Base-by-base conservation (phyloP, 2,329 filamentous ascomycete genomes). In the Gliomastix tumulicola region DNA sequence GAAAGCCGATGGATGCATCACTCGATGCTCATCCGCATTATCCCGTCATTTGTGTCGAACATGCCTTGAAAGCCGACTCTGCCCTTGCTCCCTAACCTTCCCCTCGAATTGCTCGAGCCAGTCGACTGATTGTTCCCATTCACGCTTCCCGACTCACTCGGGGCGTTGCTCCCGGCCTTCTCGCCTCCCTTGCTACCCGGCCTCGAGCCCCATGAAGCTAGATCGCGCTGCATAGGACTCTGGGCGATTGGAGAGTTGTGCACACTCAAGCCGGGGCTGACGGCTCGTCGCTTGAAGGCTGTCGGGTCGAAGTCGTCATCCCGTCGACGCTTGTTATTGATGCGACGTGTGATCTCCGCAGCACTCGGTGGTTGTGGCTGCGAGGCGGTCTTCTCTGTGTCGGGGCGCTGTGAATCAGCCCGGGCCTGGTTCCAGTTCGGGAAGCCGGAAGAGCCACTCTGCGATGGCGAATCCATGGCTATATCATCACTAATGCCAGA, bases 1-100 rank as follows among this genome's bases (percentile, higher is more conserved):
- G n/a, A n/a, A n/a, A n/a, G n/a, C n/a, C n/a, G n/a, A n/a, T n/a
- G n/a, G n/a, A n/a, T n/a, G n/a, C n/a, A n/a, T 41, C 65, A 95
- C 58, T 96, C 89, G 51, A 96, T 95, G 59, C 86, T 95, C 85
- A 97, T 92, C 50, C 90, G 88, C 83, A 95, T 95, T 45, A 96
- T 71, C 3, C 88, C 86, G 57, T 96, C 90, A 55, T 88, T 88
- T n/a, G 90, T 90, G 60, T 96, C 90, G 15, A 78, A 84, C 89
- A 97, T 96, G 2, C 89, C 88, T 60, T 96, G 89, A 47, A 94
- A 73, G 8, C 88, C 88, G 12, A 94, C 70, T 22, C 86, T 61
- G 44, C 68, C 82, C 55, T 71, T 74, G 48, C 71, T 65, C 30
- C 30, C 20, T n/a, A 22, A 21, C 9, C 30, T 25, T n/a, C 15